Evolutionary conservation across 345 rosid genomes (phyloP).

Genomic region (Anastatica hierochuntica): DNA sequence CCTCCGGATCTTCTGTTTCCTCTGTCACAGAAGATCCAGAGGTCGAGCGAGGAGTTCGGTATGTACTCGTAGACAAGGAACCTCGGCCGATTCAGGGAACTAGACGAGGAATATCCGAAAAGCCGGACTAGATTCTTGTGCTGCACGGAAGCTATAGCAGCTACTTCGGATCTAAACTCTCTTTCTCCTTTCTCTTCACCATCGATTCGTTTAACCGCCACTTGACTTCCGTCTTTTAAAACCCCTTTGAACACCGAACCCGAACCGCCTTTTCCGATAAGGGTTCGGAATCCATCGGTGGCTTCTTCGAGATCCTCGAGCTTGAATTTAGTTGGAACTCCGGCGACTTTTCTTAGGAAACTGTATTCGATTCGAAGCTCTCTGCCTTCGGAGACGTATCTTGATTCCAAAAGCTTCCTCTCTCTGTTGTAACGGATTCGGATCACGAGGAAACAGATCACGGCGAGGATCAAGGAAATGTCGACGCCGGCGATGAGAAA

Average conservation of each 20-base stretch:
- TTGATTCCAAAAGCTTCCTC: conserved; percentile 33
- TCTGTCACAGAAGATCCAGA: conserved; percentile 46
- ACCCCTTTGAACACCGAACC: conserved; percentile 59
- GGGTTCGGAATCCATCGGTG: conserved; percentile 45
- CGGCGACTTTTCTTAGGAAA: conserved; percentile 75
- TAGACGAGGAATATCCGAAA: conserved; percentile 38
- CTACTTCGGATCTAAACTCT: conserved; percentile 59
- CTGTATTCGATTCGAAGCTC: conserved; percentile 81
- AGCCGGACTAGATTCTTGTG: conserved; percentile 58
- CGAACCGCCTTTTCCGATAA: conserved; percentile 56
- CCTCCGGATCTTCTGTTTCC: conserved; percentile 31
- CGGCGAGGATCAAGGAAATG: conserved; percentile 48
- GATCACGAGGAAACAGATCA: conserved; percentile 34
- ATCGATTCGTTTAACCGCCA: conserved; percentile 60
- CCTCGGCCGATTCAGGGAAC: conserved; percentile 26
- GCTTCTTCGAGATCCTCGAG: conserved; percentile 71
- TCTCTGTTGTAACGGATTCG: conserved; percentile 37
- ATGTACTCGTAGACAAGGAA: conserved; percentile 56
- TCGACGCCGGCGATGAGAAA: conserved; percentile 57
- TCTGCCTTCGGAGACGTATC: conserved; percentile 40
- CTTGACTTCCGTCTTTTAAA: conserved; percentile 39
- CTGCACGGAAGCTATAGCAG: conserved; percentile 62
- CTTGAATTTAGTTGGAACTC: conserved; percentile 57
- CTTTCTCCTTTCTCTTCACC: conserved; percentile 54
- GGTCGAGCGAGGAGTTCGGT: conserved; percentile 49